Evolutionary conservation across 345 rosid genomes (phyloP).

Genomic region (sweet orange (Citrus sinensis)): DNA sequence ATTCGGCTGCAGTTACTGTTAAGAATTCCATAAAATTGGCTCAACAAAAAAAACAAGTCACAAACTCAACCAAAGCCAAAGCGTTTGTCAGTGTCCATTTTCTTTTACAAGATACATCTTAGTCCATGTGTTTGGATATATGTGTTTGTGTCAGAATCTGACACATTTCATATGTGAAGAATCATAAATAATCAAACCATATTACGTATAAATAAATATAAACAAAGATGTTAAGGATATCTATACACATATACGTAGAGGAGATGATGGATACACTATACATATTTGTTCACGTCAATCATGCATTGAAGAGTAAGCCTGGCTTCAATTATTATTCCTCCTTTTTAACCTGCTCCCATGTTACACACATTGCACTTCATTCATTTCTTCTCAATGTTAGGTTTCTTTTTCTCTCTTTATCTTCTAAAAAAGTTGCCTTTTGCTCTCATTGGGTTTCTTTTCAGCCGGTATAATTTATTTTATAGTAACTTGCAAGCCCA

Average conservation of each 20-base stretch:
- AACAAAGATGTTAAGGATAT: not conserved
- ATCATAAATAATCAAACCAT: not conserved
- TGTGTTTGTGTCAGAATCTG: slow-evolving; percentile 19
- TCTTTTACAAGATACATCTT: not conserved
- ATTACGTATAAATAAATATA: too few species aligned
- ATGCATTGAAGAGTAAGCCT: slow-evolving; percentile 14
- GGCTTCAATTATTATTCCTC: slow-evolving; percentile 20
- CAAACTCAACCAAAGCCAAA: slow-evolving; percentile 11
- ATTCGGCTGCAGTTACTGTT: slow-evolving; percentile 12
- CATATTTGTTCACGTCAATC: slow-evolving; percentile 13
- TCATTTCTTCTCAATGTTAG: slow-evolving; percentile 2
- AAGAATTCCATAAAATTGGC: slow-evolving; percentile 5
- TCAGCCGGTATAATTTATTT: not conserved
- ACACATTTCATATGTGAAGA: not conserved
- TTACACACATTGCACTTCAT: not conserved
- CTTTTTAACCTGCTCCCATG: slow-evolving; percentile 10
- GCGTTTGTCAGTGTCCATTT: slow-evolving; percentile 19
- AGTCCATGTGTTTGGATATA: slow-evolving; percentile 16
- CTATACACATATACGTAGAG: not conserved
- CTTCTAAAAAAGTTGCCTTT: slow-evolving; percentile 22
- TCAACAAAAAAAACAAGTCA: not conserved
- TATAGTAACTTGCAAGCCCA: slow-evolving; percentile 9
- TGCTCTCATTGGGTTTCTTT: slow-evolving; percentile 9
- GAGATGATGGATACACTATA: not conserved
- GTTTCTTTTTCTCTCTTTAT: not conserved